Percentiles rank a stretch among this genome's conserved stretches.
Evolutionary conservation across 106 monocot genomes (phyloP).

Genomic region (Phalaenopsis equestris): DNA sequence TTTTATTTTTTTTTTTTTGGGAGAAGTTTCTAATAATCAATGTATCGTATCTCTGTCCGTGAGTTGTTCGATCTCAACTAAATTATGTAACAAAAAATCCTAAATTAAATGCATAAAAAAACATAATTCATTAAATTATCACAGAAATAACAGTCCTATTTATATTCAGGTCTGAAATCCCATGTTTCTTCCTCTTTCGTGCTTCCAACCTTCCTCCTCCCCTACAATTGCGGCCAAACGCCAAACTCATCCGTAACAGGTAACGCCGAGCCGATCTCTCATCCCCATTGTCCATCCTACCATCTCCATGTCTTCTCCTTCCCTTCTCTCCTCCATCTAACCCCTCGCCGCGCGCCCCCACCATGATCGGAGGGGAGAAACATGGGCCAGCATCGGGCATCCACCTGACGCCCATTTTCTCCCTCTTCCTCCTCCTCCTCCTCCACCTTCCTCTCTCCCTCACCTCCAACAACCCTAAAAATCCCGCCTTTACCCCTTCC

Average conservation of each 20-base stretch:
- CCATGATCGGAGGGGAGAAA: constrained; percentile 12
- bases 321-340: neutral
- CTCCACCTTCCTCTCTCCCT: neutral
- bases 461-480: neutral
- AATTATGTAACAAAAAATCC: no score
- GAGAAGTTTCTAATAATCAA: no score
- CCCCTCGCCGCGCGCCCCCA: neutral
- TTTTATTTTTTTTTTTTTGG: no score
- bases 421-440: constrained; percentile 11
- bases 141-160: no score
- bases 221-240: neutral
- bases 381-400: neutral
- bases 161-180: no score
- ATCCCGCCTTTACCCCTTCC: neutral
- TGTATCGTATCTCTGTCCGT: no score
- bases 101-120: no score
- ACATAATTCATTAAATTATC: no score
- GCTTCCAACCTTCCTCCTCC: neutral
- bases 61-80: no score
- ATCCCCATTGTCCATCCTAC: neutral
- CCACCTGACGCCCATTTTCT: neutral
- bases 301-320: neutral
- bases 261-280: neutral
- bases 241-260: no score
- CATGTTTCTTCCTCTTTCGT: no score